Base-by-base conservation (phyloP, 176 grass and related monocot species). In the Carex myosuroides region DNA sequence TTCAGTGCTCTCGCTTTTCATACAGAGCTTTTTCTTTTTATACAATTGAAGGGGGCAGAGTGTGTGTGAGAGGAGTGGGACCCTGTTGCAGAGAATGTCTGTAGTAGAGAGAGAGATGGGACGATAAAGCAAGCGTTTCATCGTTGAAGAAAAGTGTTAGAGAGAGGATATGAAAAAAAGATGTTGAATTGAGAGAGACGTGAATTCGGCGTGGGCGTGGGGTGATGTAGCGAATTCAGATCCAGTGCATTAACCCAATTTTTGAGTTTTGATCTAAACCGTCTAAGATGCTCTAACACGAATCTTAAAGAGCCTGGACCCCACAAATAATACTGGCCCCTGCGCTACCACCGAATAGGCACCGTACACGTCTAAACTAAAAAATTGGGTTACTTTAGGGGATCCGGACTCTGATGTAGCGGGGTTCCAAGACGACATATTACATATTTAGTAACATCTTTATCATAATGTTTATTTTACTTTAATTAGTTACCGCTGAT, bases 61-160 rank as follows among this genome's bases (percentile, higher is more conserved):
- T 5, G 37, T 39, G 37, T 39, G 37, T 39, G 56, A 6, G 79
- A 18, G 80, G 7, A 66, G 81, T 64, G 58, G 81, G 81, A 44
- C 60, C 81, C 81, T 17, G 2, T 6, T 83, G 62, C 81, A 83
- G 81, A 55, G 81, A 83, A 83, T 83, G 81, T 68, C 81, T 53
- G 12, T 48, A 35, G 39, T 41, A 80, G 26, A 80, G 58, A 26
- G 75, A 80, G 24, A 62, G 48, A 80, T 44, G 52, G 29, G 35
- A 64, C 10, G 58, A 55, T 46, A 83, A 65, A 83, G 61, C 46
- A 14, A 74, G 22, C 72, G 72, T 77, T 77, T 77, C 73, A 55
- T 77, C 50, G 50, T 76, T 14, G 24, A 77, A 77, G 13, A 77
- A 17, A 75, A 75, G 42, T 48, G 70, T 20, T 18, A 14, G 42